Evolutionary conservation across 257 asterid genomes (phyloP).

Genomic region (Linaria vulgaris): DNA sequence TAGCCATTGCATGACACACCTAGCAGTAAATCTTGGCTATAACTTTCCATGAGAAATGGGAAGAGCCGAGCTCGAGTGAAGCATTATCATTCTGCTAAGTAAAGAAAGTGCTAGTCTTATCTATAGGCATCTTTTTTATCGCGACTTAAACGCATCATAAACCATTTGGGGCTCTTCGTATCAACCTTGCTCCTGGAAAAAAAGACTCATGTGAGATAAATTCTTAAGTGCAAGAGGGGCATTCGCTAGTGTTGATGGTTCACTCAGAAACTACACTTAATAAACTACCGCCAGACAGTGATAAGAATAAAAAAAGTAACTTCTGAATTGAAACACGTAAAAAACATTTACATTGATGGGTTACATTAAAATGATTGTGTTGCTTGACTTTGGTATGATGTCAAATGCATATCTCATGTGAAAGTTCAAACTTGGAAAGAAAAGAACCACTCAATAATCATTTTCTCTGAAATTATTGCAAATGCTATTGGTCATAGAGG

Average conservation of each 20-base stretch:
- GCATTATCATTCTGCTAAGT: slow-evolving; percentile 48
- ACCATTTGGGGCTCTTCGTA: slow-evolving; percentile 56
- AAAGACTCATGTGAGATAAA: slow-evolving; percentile 1
- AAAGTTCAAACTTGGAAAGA: too few species aligned
- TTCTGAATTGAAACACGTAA: too few species aligned
- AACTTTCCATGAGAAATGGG: slow-evolving; percentile 41
- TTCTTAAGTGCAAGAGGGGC: not conserved
- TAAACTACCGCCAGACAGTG: too few species aligned
- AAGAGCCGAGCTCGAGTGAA: slow-evolving; percentile 51
- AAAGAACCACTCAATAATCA: too few species aligned
- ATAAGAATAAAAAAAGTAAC: too few species aligned
- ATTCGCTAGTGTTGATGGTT: not conserved
- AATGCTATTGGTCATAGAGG: too few species aligned
- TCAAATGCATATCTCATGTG: too few species aligned
- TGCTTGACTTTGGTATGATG: too few species aligned
- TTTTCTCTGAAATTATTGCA: too few species aligned
- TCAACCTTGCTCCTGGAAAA: slow-evolving; percentile 53
- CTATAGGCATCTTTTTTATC: slow-evolving; percentile 44
- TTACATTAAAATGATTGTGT: too few species aligned
- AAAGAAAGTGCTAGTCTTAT: slow-evolving; percentile 40
- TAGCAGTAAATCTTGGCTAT: slow-evolving; percentile 64
- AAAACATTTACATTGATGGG: too few species aligned
- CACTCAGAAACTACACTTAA: too few species aligned
- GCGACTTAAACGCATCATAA: slow-evolving; percentile 33
- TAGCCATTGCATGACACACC: slow-evolving; percentile 62